A percentile compares a stretch with the other conserved stretches of the same genome.
Evolutionary conservation across 257 asterid genomes (phyloP).

Genomic region (Scutellaria baicalensis): DNA sequence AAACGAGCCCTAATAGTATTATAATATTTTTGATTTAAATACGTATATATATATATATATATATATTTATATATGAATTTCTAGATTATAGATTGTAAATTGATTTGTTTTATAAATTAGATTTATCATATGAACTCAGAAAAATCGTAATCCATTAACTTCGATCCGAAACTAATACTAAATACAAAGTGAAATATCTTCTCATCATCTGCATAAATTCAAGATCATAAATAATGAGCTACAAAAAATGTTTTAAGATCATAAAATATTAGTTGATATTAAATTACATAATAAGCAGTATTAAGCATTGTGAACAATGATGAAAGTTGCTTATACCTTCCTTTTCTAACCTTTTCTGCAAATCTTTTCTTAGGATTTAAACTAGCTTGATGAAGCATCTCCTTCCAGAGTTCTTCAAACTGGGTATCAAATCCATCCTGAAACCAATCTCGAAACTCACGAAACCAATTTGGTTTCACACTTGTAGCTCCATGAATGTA

Average conservation of each 20-base stretch:
- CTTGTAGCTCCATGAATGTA: conserved; percentile 81
- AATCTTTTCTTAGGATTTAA: conserved; percentile 31
- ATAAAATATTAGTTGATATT: too few relatives aligned
- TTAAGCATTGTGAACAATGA: background rate
- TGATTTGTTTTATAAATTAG: too few relatives aligned
- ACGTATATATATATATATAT: too few relatives aligned
- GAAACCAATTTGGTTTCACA: conserved; percentile 58
- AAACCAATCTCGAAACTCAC: conserved; percentile 68
- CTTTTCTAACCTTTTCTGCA: conserved; percentile 24
- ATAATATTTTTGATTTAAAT: too few relatives aligned
- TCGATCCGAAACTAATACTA: too few relatives aligned
- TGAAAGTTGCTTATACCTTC: background rate
- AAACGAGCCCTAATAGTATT: too few relatives aligned
- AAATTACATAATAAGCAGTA: background rate
- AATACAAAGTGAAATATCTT: too few relatives aligned
- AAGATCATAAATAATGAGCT: background rate
- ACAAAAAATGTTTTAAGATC: background rate
- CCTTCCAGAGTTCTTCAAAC: conserved; percentile 47
- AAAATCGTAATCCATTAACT: too few relatives aligned
- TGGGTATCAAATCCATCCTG: conserved; percentile 41
- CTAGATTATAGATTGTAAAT: too few relatives aligned
- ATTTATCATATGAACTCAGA: too few relatives aligned
- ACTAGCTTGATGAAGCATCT: conserved; percentile 36
- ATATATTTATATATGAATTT: too few relatives aligned
- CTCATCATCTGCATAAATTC: background rate